Base-by-base conservation (phyloP, 176 grass and related monocot species). In the Musa itinerans region DNA sequence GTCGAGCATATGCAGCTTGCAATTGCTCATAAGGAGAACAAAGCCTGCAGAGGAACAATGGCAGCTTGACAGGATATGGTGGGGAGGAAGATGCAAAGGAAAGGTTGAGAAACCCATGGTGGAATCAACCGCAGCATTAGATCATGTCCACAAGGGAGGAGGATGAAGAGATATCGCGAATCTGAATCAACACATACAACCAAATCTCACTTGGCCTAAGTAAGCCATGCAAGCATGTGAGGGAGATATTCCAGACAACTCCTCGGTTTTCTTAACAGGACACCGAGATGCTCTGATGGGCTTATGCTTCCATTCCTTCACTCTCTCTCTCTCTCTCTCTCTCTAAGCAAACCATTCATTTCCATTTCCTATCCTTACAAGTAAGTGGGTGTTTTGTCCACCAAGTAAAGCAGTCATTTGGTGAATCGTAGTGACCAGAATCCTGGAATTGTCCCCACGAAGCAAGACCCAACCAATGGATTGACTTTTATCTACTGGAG, bases 221-320 rank as follows among this genome's bases (percentile, higher is more conserved):
- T 72, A 29, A 52, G 69, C 69, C 69, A 74, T 75, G 54, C 58
- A 75, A 75, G 29, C 73, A 75, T 70, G 63, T 50, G 68, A 70
- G 51, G 68, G 48, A 74, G 58, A 59, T 75, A 75, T 58, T 75
- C 53, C 53, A 56, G 24, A 75, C 53, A 75, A 54, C 54, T 48
- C 53, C 68, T 61, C 52, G 48, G 26, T 11, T 52, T 11, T 52
- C 12, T 53, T 25, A 73, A 3, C 23, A 26, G 52, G 52, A 16
- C 13, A 69, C 67, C 71, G 8, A 76, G 74, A 76, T 76, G 19
- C 19, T 76, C 52, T 53, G 57, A 43, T 52, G 12, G 59, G 61
- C 12, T 52, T 16, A 65, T 77, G 49, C 61, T 27, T 49, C 61
- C 67, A 15, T 26, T 65, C 56, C 9, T 49, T 65, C 6, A 11